Evolutionary conservation across 768 basidiomycete genomes (phyloP).

Genomic region (Lactarius vividus): DNA sequence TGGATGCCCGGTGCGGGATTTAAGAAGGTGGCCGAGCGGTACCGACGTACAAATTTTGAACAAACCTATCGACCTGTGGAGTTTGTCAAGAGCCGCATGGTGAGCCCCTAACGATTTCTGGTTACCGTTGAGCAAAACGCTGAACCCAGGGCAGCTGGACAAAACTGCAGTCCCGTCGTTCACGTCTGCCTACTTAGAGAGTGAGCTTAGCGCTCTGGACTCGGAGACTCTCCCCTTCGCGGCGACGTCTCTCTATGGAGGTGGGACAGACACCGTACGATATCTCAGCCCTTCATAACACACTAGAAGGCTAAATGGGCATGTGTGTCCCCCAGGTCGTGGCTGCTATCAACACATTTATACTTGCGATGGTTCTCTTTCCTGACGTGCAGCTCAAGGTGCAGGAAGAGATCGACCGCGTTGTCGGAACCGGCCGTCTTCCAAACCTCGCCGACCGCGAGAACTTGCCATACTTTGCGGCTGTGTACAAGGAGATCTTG

Average conservation of each 20-base stretch:
- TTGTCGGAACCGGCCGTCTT: conserved; percentile 27
- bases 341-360: conserved; percentile 23
- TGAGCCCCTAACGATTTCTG: not conserved
- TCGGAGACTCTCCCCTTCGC: conserved; percentile 8
- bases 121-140: not conserved
- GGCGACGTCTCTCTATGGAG: conserved; percentile 15
- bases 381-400: conserved; percentile 30
- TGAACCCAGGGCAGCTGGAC: not conserved
- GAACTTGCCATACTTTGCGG: conserved; percentile 31
- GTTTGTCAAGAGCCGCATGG: conserved; percentile 27
- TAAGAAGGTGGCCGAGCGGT: conserved; percentile 21
- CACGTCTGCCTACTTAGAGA: conserved; percentile 2
- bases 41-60: conserved; percentile 13
- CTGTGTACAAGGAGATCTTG: conserved; percentile 30
- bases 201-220: conserved; percentile 6
- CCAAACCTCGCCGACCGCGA: conserved; percentile 27
- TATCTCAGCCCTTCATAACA: not conserved
- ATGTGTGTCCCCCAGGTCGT: conserved; percentile 12
- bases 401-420: conserved; percentile 30
- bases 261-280: conserved; percentile 23
- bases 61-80: conserved; percentile 22
- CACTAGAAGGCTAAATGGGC: not conserved
- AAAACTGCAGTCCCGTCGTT: conserved; percentile 14
- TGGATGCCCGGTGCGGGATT: conserved; percentile 31
- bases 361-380: conserved; percentile 27